Base-by-base conservation (phyloP, 164 flowering plant genomes). In the Magnolia sinica region DNA sequence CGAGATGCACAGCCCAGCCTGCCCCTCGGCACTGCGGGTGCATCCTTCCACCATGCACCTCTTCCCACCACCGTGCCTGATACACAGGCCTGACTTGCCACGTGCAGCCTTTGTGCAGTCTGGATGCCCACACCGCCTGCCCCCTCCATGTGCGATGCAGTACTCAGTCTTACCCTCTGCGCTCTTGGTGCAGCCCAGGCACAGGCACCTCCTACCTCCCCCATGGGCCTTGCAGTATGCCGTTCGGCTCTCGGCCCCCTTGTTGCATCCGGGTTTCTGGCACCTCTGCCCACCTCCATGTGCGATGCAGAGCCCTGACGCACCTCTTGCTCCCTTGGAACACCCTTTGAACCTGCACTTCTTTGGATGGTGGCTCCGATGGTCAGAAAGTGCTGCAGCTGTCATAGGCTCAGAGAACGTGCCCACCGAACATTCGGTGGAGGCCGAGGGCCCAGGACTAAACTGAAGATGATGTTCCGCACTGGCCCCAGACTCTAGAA, bases 271-370 rank as follows among this genome's bases (percentile, higher is more conserved):
- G 5, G 86, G 89, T 77, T 87, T 93, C 78, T 93, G 97, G 77
- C 98, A 95, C 82, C 98, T 86, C 79, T 90, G 97, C 50, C 98
- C 98, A 24, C 98, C 98, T 19, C 98, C 98, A 85, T 95, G 98
- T n/a, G 94, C 94, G 69, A 95, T 93, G 79, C 98, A 93, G 45
- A 93, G 89, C 22, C 97, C 98, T 0, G 97, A 87, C 64, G 98
- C 89, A 19, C 98, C 98, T 27, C 98, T 83, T 8, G 98, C 98
- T 13, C 95, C 98, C 79, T 93, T 95, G 50, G 81, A 45, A 76
- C 98, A 95, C 23, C 93, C 97, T 7, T 58, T 72, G 77, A 85
- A 88, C 76, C 83, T 87, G 86, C 98, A 93, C 82, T 79, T 90
- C 75, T 88, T 91, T 1, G 87, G 77, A 74, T 84, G 88, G 78